Evolutionary conservation across 495 filamentous ascomycete species (phyloP), one percentile per base, ranked within the genome.

Genomic region (Hypomontagnella submonticulosa): DNA sequence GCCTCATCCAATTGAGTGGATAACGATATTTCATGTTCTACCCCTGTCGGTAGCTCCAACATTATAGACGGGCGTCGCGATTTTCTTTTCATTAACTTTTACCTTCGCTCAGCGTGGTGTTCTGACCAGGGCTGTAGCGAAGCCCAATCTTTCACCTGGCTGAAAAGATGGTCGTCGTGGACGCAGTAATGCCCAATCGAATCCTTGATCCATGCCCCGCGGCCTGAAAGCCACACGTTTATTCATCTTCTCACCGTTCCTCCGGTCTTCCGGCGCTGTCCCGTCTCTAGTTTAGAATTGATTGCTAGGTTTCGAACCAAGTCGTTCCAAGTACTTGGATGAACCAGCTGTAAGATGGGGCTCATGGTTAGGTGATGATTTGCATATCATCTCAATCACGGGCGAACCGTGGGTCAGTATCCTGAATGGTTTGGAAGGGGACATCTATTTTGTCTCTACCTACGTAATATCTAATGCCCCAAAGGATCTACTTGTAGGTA

Each of bases 161-260:
- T 6, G 23, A 2, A 6, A 27, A 27, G 43, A 18, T 19, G 33
- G 10, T 23, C 12, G 3, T 15, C 16, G 19, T 18, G 8, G n/a
- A 43, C 34, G 44, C 44, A 57, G 18, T 11, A 16, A 38, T 63
- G 52, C 60, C 60, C 52, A 48, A 63, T 32, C 4, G 2, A 27
- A 49, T 38, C 36, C 9, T 13, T 38, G 9, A 38, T 11, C 18
- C 20, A 15, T 6, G 12, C 11, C 27, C 30, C 30, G 27, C 13
- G 53, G 11, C 53, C 40, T 44, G 27, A 19, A 8, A 8, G 6
- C 36, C 10, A 11, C 16, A 15, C 9, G 5, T 18, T 51, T 13
- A 27, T 49, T 30, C n/a, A n/a, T n/a, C 6, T 6, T 27, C 23
- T 27, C 23, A 27, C 23, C 23, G 23, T 27, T 2, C 6, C 23